A percentile compares a stretch with the other conserved stretches of the same genome.
These are phyloP conservation scores for Trichoderma sp. DNA, from an alignment of 2,329 filamentous ascomycete species.

Conservation along the genomic window DNA sequence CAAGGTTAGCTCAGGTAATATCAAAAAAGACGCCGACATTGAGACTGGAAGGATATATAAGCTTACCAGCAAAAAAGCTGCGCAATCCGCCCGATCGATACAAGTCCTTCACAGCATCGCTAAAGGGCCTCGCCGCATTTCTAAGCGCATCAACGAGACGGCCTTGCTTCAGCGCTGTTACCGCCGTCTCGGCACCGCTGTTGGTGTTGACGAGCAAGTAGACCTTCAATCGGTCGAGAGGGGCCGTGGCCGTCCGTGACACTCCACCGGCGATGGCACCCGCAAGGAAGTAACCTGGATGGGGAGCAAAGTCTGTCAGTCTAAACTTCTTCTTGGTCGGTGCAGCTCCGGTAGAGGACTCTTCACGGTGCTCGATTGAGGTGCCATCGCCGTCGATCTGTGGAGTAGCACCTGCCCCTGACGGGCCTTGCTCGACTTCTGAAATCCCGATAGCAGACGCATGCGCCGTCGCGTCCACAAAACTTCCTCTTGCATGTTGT, in stretches of 20 bases:
- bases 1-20: not conserved
- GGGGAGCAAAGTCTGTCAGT: constrained; percentile 70
- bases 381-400: constrained; percentile 38
- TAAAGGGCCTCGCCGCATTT: constrained; percentile 66
- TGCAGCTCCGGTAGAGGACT: constrained; percentile 36
- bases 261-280: constrained; percentile 92
- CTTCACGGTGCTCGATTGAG: constrained; percentile 31
- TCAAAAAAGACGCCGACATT: not conserved
- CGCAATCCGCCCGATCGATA: constrained; percentile 83
- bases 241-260: constrained; percentile 91
- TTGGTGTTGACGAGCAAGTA: constrained; percentile 90
- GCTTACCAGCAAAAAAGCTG: constrained; percentile 87
- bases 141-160: constrained; percentile 62
- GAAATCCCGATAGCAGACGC: constrained; percentile 27
- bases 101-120: constrained; percentile 71
- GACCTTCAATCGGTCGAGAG: constrained; percentile 94
- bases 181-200: constrained; percentile 49
- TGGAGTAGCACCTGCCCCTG: constrained; percentile 26
- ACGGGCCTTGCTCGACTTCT: constrained; percentile 27
- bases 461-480: constrained; percentile 22
- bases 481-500: constrained; percentile 20
- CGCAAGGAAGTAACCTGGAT: constrained; percentile 96
- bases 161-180: constrained; percentile 68
- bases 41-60: not conserved
- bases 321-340: constrained; percentile 44